A percentile compares a stretch with the other conserved stretches of the same genome.
Evolutionary conservation across 2,329 filamentous ascomycete species (phyloP).

Genomic region (Plenodomus biglobosus): DNA sequence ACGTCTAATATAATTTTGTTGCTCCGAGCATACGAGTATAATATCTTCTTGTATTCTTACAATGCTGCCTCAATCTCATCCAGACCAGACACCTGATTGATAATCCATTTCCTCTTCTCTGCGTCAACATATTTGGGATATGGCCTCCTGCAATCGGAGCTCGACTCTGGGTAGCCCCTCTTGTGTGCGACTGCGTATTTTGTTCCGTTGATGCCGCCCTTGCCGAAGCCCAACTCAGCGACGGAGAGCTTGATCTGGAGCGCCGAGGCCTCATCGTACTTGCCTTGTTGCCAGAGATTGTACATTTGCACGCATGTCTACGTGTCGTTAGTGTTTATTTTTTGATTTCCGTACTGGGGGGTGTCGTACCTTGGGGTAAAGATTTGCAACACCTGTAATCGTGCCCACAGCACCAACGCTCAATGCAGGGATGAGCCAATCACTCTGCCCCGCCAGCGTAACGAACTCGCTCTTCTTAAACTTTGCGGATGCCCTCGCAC

Average conservation of each 20-base stretch:
- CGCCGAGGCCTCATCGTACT: slow-evolving; percentile 51
- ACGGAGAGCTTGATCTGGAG: slow-evolving; percentile 56
- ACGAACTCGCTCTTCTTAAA: slow-evolving; percentile 44
- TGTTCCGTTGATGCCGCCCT: slow-evolving; percentile 62
- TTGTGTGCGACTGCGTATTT: slow-evolving; percentile 62
- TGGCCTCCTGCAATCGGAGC: slow-evolving; percentile 56
- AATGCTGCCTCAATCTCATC: slow-evolving; percentile 35
- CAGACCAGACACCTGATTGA: slow-evolving; percentile 38
- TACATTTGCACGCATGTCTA: slow-evolving; percentile 50
- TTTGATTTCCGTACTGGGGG: neutral
- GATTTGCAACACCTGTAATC: slow-evolving; percentile 65
- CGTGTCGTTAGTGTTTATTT: slow-evolving; percentile 3
- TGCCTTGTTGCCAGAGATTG: slow-evolving; percentile 53
- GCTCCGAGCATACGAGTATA: too few species aligned
- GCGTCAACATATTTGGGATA: slow-evolving; percentile 54
- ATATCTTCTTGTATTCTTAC: slow-evolving; percentile 3
- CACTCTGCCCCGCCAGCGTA: slow-evolving; percentile 48
- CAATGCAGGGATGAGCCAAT: slow-evolving; percentile 58
- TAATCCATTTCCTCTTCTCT: slow-evolving; percentile 52
- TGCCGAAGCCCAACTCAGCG: slow-evolving; percentile 59
- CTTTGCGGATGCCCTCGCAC: slow-evolving; percentile 43
- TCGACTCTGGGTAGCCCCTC: slow-evolving; percentile 55
- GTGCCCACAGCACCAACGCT: slow-evolving; percentile 61
- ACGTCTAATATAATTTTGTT: too few species aligned
- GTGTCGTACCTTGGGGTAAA: slow-evolving; percentile 54